phyloP scores from a whole-genome alignment of 2,329 filamentous ascomycete species.

The Pseudogymnoascus sp. region DNA sequence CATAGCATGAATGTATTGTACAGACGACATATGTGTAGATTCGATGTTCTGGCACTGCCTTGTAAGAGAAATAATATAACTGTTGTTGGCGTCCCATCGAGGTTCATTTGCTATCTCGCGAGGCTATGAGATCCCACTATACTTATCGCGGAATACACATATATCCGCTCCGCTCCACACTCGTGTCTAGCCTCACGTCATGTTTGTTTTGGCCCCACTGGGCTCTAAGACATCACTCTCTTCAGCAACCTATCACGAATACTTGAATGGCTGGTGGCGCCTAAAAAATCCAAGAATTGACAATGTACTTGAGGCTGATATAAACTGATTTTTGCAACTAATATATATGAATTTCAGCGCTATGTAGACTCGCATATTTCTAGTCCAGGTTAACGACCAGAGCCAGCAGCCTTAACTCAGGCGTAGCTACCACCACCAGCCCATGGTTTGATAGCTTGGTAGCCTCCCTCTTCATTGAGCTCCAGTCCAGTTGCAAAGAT shows the following conservation, averaged over 20 bases:
- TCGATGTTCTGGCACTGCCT: neutral
- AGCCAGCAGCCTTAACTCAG: neutral
- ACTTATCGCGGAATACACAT: neutral
- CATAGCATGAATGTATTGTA: neutral
- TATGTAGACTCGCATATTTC: neutral
- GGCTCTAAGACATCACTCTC: neutral
- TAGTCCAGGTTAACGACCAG: neutral
- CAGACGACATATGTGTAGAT: neutral
- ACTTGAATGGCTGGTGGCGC: neutral
- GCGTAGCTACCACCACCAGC: neutral
- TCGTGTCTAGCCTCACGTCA: neutral
- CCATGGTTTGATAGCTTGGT: neutral
- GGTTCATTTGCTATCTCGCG: neutral
- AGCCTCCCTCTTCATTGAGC: neutral
- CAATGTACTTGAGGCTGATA: neutral
- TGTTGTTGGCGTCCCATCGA: neutral
- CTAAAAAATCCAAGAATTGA: neutral
- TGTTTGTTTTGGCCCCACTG: neutral
- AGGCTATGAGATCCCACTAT: neutral
- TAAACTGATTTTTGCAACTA: neutral
- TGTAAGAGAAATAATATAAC: neutral
- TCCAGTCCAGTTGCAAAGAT: neutral
- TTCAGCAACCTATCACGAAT: neutral
- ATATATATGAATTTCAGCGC: neutral
- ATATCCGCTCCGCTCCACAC: neutral